Evolutionary conservation across 2,329 filamentous ascomycete genomes (phyloP).

Genomic region (Colletotrichum lindemuthianum): DNA sequence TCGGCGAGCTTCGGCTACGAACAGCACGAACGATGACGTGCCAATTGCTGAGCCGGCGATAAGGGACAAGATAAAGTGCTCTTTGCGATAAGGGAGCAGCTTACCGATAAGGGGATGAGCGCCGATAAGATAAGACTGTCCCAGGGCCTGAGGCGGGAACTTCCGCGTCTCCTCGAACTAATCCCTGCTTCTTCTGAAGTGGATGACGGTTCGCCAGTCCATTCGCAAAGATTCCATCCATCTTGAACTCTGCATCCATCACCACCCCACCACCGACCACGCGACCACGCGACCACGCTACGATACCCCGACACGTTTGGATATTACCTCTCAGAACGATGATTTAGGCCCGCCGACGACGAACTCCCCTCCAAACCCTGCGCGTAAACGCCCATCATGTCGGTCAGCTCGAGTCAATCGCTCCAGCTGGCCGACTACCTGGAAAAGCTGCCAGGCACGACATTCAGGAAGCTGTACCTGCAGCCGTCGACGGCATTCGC

Average conservation of each 20-base stretch:
- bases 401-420: conserved; percentile 57
- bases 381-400: conserved; percentile 49
- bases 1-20: conserved; percentile 27
- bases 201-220: conserved; percentile 22
- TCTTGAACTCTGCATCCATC: neutral
- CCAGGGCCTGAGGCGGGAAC: conserved; percentile 26
- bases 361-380: conserved; percentile 7
- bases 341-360: neutral
- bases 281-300: neutral
- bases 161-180: conserved; percentile 2
- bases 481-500: conserved; percentile 95
- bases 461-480: conserved; percentile 91
- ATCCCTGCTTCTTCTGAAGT: conserved; percentile 12
- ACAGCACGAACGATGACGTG: neutral
- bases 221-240: conserved; percentile 4
- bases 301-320: neutral
- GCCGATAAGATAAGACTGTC: conserved; percentile 2
- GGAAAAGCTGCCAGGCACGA: conserved; percentile 88
- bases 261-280: conserved; percentile 17
- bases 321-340: too few relatives aligned
- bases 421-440: conserved; percentile 86
- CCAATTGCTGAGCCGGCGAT: too few relatives aligned
- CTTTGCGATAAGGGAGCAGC: too few relatives aligned
- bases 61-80: too few relatives aligned
- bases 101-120: conserved; percentile 1